Conservation (phyloP, 805 yeast genomes). For the Metschnikowia henanensis region DNA sequence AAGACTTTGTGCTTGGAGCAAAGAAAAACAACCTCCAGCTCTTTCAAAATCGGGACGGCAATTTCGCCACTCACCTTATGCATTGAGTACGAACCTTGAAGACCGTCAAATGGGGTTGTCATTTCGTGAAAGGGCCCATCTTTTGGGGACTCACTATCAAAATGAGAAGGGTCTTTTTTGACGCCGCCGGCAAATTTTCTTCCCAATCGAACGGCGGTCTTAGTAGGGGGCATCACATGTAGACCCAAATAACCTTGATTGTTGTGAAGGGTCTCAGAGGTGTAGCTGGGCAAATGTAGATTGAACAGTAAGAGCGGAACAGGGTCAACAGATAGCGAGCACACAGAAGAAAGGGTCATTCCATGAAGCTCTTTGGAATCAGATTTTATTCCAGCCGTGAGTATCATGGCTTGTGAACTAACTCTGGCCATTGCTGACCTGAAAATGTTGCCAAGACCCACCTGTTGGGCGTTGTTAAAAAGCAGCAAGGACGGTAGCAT, state of each 20-base stretch:
- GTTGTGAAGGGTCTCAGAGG: constrained; percentile 66
- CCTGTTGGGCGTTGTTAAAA: constrained; percentile 1
- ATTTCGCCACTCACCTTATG: constrained; percentile 21
- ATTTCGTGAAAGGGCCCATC: constrained; percentile 43
- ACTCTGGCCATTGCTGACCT: constrained; percentile 37
- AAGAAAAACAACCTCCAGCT: constrained; percentile 60
- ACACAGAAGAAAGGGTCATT: constrained; percentile 82
- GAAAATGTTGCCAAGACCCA: constrained; percentile 18
- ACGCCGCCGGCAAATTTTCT: constrained; percentile 60
- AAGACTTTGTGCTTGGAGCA: constrained; percentile 57
- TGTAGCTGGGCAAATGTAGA: constrained; percentile 80
- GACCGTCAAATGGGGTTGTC: constrained; percentile 54
- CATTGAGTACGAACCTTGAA: constrained; percentile 25
- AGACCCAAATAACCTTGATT: constrained; percentile 56
- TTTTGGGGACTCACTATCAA: constrained; percentile 20
- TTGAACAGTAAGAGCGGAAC: constrained; percentile 82
- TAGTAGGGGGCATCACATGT: constrained; percentile 69
- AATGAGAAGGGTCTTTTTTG: constrained; percentile 39
- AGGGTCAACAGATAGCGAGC: constrained; percentile 78
- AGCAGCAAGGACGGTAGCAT: constrained; percentile 6
- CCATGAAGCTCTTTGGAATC: constrained; percentile 49
- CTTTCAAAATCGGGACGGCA: constrained; percentile 55
- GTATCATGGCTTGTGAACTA: constrained; percentile 43
- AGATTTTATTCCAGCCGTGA: constrained; percentile 29
- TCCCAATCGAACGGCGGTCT: constrained; percentile 56